phyloP scores from a whole-genome alignment of 768 basidiomycete genomes.

The Suillus plorans region DNA sequence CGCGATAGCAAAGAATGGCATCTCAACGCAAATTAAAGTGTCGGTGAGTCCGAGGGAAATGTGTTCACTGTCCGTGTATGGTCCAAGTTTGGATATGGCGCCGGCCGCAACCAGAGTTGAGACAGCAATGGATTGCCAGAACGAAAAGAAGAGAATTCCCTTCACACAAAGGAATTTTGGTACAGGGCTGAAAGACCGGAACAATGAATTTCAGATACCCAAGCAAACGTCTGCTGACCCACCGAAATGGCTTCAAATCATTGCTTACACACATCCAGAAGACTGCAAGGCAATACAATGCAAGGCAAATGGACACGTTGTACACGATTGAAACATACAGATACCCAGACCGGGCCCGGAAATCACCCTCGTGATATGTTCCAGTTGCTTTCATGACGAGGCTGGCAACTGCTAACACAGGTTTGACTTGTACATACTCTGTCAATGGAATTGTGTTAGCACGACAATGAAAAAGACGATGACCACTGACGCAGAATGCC shows the following conservation, averaged over 20 bases:
- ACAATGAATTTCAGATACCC: slow-evolving; percentile 4
- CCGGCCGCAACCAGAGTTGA: slow-evolving; percentile 86
- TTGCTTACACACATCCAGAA: slow-evolving; percentile 94
- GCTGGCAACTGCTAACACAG: slow-evolving; percentile 80
- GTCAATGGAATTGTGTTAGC: slow-evolving; percentile 9
- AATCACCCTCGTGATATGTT: slow-evolving; percentile 87
- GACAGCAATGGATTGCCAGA: slow-evolving; percentile 91
- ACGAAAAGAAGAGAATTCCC: slow-evolving; percentile 96
- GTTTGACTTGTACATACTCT: slow-evolving; percentile 99
- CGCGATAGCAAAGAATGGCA: slow-evolving; percentile 95
- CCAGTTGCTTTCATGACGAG: slow-evolving; percentile 83
- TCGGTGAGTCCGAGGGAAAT: slow-evolving; percentile 91
- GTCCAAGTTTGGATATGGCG: slow-evolving; percentile 75
- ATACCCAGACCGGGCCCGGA: slow-evolving; percentile 84
- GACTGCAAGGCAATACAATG: slow-evolving; percentile 89
- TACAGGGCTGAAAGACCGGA: slow-evolving; percentile 57
- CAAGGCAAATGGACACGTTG: slow-evolving; percentile 77
- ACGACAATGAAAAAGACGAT: neutral
- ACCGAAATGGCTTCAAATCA: slow-evolving; percentile 90
- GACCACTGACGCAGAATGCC: slow-evolving; percentile 80
- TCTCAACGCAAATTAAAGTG: slow-evolving; percentile 91
- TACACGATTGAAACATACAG: slow-evolving; percentile 87
- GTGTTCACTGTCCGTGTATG: slow-evolving; percentile 84
- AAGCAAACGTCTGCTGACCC: slow-evolving; percentile 18
- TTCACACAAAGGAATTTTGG: slow-evolving; percentile 99